Base-by-base conservation (phyloP, 1,139 yeast genomes). In the Diutina catenulata region DNA sequence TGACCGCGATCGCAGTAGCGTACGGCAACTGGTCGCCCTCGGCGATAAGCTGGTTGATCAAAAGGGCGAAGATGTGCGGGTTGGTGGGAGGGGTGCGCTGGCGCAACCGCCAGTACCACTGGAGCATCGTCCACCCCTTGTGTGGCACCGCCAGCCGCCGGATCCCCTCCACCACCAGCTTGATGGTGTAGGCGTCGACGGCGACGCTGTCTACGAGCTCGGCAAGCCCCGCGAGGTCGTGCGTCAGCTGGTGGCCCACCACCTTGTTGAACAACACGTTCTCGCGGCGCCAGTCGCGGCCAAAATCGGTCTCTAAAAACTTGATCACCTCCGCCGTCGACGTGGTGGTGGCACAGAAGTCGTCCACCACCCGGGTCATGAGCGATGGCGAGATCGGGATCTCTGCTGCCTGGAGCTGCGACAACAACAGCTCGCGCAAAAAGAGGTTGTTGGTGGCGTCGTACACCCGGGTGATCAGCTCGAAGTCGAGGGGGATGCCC, bases 401-500 rank as follows among this genome's bases (percentile, higher is more conserved):
- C 10, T 21, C 24, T 4, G 35, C 26, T 4, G 25, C 25, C 7
- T n/a, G n/a, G 42, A 66, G 46, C 33, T 55, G 52, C 40, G 51
- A 48, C 50, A 58, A 56, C 38, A 60, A 62, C 32, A 51, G 42
- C 42, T 67, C 72, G 38, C 63, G 60, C 21, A 66, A 46, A 38
- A 61, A 62, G 2, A 62, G 53, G 41, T 64, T 65, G 39, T 49
- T 49, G 29, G 65, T 58, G 43, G 64, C 55, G 40, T 61, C 65
- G 44, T 66, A 67, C 11, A 67, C 49, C 33, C 69, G 46, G 38
- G 52, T 55, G 55, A 62, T 64, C 1, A 70, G 65, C 6, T 55
- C 48, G 39, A 66, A 49, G 45, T 64, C 55, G 3, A 31, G 14
- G 4, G 35, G 35, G 19, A 31, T 31, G 3, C 35, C 35, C 26